Conservation (phyloP, 192 early-diverging fungal genomes). For the Rhizophagus clarus region DNA sequence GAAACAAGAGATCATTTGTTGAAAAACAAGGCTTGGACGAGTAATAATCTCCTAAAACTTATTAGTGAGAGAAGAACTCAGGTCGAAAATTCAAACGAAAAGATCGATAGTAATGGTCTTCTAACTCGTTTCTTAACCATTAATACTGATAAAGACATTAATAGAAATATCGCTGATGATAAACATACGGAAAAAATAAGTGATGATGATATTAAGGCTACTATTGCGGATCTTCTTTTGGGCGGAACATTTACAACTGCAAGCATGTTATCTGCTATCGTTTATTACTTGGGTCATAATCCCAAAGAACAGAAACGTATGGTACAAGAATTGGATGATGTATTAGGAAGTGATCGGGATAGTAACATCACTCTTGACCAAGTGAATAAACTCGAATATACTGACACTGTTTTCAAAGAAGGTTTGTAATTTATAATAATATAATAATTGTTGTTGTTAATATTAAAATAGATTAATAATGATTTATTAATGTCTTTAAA, state of each 20-base stretch:
- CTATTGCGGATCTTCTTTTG: neutral
- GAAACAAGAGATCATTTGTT: neutral
- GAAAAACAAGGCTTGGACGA: neutral
- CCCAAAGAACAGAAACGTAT: constrained; percentile 10
- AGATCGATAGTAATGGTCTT: neutral
- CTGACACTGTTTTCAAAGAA: constrained; percentile 8
- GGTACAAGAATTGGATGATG: neutral
- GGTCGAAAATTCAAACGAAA: neutral
- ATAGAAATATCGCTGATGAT: neutral
- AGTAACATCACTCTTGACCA: neutral
- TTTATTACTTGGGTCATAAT: neutral
- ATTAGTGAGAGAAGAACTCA: neutral
- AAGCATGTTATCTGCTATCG: neutral
- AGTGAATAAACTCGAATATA: constrained; percentile 17
- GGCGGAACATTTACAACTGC: neutral
- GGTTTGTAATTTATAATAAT: neutral
- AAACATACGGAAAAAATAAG: neutral
- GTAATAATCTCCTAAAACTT: neutral
- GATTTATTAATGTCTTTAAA: neutral
- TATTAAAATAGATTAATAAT: no score
- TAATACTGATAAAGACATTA: constrained; percentile 8
- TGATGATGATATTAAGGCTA: constrained; percentile 11
- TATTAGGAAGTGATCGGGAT: neutral
- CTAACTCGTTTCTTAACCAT: neutral
- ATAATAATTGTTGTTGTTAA: no score